These are phyloP conservation scores for Triticum urartu DNA, from an alignment of 176 grass and related monocot species.

Conservation along the genomic window DNA sequence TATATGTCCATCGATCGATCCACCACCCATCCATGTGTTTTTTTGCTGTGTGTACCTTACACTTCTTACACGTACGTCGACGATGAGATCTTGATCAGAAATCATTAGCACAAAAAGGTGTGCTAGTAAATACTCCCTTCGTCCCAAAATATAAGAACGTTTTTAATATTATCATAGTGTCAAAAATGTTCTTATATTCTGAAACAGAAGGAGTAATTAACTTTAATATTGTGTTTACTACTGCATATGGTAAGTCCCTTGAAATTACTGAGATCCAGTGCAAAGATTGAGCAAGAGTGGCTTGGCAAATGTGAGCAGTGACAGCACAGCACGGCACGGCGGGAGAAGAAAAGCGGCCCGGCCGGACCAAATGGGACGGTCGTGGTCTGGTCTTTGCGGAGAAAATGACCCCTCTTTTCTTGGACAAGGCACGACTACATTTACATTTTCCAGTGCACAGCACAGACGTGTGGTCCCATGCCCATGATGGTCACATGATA, in stretches of 20 bases:
- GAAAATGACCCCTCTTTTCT: not conserved
- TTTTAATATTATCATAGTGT: too few species aligned
- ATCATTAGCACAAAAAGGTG: too few species aligned
- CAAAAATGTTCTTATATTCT: too few species aligned
- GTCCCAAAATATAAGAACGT: too few species aligned
- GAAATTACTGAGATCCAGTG: not conserved
- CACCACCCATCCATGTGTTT: constrained; percentile 2
- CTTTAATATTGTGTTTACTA: too few species aligned
- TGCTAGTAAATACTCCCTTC: not conserved
- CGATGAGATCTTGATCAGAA: not conserved
- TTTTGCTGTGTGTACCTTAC: not conserved
- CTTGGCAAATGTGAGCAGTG: constrained; percentile 31
- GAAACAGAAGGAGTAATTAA: too few species aligned
- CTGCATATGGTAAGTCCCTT: not conserved
- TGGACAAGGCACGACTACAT: not conserved
- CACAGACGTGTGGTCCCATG: not conserved
- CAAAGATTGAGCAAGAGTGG: not conserved
- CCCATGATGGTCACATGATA: not conserved
- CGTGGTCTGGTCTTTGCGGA: constrained; percentile 24
- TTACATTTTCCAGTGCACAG: not conserved
- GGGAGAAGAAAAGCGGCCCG: not conserved
- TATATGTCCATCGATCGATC: not conserved
- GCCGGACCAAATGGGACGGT: not conserved
- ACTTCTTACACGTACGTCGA: not conserved
- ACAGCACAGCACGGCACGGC: not conserved